Base-by-base conservation (phyloP, 768 basidiomycete species). In the Dacryopinax primogenitus region DNA sequence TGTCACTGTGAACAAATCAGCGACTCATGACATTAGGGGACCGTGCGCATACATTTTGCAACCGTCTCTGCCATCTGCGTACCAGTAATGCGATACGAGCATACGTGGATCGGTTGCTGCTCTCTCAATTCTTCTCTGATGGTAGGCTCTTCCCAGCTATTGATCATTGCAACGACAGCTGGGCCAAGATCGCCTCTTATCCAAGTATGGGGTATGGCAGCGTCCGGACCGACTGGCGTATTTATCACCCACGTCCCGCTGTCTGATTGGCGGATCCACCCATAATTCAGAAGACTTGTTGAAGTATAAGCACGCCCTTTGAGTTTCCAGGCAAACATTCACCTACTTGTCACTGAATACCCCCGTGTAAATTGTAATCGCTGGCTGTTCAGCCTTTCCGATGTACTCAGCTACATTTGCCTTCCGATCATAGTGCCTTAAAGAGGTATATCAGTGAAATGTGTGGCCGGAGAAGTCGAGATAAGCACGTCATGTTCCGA, bases 391-490 rank as follows among this genome's bases (percentile, higher is more conserved):
- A 18, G 6, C 26, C 3, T 58, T 6, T 4, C 32, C 18, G 51
- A 58, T 58, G 26, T 58, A 58, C 21, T 58, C 9, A 6, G 23
- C 21, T 7, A 58, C 51, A 7, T 3, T 18, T 11, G 51, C 51
- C 26, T 58, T 58, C 51, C 51, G 51, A 32, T 58, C 51, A 30
- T 28, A 58, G 26, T 58, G 51, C 26, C 51, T 58, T 47, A 9
- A 23, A 47, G 23, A 26, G 13, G 7, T 39, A 11, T 11, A n/a
- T 39, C n/a, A 11, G 37, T 39, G 37, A n/a, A n/a, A n/a, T 39
- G 37, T 11, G 37, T 11, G n/a, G n/a, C n/a, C 37, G 37, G 37
- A 47, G 13, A 26, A 21, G 13, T 21, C 9, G 13, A 47, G 36
- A 23, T 23, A 58, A 23, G 51, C 32, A 58, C 51, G 51, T 58